These are phyloP conservation scores for Malassezia obtusa DNA, from an alignment of 1,284 basidiomycete genomes.

Conservation along the genomic window DNA sequence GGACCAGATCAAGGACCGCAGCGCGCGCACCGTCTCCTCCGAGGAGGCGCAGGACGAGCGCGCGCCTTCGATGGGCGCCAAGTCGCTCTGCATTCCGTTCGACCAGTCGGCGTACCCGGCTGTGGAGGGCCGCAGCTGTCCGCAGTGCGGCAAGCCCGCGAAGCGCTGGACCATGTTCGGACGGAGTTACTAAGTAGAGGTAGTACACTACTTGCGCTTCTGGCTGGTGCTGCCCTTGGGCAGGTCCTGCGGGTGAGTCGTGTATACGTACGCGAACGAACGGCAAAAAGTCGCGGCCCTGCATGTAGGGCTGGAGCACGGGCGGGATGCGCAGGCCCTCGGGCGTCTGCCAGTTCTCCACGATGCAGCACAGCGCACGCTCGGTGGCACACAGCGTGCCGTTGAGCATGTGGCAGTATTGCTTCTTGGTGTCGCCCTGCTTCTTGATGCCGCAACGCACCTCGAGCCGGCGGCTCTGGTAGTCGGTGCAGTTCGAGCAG, in stretches of 20 bases:
- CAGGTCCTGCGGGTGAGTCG: slow-evolving; percentile 44
- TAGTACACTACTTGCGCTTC: slow-evolving; percentile 13
- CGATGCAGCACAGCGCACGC: slow-evolving; percentile 87
- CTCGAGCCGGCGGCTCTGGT: slow-evolving; percentile 47
- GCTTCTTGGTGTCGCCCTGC: slow-evolving; percentile 46
- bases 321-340: slow-evolving; percentile 87
- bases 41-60: slow-evolving; percentile 57
- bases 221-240: slow-evolving; percentile 56
- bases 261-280: slow-evolving; percentile 59
- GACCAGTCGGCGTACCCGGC: slow-evolving; percentile 60
- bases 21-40: slow-evolving; percentile 53
- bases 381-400: slow-evolving; percentile 95
- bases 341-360: slow-evolving; percentile 96
- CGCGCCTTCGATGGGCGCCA: slow-evolving; percentile 94
- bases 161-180: slow-evolving; percentile 49
- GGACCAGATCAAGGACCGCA: slow-evolving; percentile 94
- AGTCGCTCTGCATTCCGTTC: slow-evolving; percentile 92
- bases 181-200: slow-evolving; percentile 29
- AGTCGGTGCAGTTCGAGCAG: slow-evolving; percentile 52
- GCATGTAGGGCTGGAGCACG: slow-evolving; percentile 84
- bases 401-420: slow-evolving; percentile 48
- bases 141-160: slow-evolving; percentile 38
- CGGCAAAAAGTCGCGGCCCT: slow-evolving; percentile 83
- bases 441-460: slow-evolving; percentile 46
- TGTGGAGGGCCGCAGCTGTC: slow-evolving; percentile 37